Percentiles rank a stretch among this genome's conserved stretches.
phyloP scores from a whole-genome alignment of 768 basidiomycete genomes.

The Naganishia friedmannii region DNA sequence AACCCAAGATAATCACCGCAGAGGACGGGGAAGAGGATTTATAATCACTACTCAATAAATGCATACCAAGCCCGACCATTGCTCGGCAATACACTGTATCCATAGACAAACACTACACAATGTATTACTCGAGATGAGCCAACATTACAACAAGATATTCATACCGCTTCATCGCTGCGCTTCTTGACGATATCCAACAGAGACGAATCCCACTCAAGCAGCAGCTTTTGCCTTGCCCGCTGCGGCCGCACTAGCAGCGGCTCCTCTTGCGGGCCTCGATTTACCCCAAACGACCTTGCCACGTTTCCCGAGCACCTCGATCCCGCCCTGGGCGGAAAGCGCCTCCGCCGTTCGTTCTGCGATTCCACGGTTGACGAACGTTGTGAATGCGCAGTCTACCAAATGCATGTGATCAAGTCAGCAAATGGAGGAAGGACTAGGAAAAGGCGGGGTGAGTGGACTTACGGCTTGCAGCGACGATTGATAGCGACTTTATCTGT shows the following conservation, averaged over 20 bases:
- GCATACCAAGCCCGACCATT: no score
- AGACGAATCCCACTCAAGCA: background rate
- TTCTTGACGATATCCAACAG: background rate
- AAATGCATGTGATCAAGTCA: no score
- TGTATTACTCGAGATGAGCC: slow-evolving; percentile 14
- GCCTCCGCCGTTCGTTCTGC: slow-evolving; percentile 85
- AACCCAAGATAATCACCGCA: background rate
- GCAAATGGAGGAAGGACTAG: background rate
- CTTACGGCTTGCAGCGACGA: slow-evolving; percentile 49
- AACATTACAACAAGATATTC: slow-evolving; percentile 21
- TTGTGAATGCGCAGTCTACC: slow-evolving; percentile 78
- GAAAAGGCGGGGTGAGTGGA: slow-evolving; percentile 8
- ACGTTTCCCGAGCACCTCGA: slow-evolving; percentile 76
- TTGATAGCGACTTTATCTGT: slow-evolving; percentile 43
- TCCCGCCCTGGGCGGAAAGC: slow-evolving; percentile 71
- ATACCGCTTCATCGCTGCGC: background rate
- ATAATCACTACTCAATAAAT: slow-evolving; percentile 6
- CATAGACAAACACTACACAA: background rate
- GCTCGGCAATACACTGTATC: slow-evolving; percentile 19
- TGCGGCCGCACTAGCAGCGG: slow-evolving; percentile 26
- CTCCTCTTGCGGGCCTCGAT: slow-evolving; percentile 56
- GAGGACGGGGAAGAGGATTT: slow-evolving; percentile 23
- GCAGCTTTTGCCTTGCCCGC: slow-evolving; percentile 22
- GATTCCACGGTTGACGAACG: slow-evolving; percentile 75
- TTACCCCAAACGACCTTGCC: slow-evolving; percentile 85